Base-by-base conservation (phyloP, 129 eudicot genomes). In the Arctium lappa region DNA sequence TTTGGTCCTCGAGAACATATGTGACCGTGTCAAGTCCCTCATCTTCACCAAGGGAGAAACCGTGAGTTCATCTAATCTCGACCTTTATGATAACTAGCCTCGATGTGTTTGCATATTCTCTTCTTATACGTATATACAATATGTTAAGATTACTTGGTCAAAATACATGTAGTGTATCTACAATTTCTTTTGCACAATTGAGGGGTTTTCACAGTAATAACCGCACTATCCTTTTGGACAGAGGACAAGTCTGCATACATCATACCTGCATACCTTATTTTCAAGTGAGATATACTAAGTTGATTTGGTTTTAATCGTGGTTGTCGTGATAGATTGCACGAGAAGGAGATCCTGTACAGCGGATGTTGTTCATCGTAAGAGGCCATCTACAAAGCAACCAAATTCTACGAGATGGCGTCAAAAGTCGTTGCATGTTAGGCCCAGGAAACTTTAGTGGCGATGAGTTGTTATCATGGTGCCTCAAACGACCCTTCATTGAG, bases 391-490 rank as follows among this genome's bases (percentile, higher is more conserved):
- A 93, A 80, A 96, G 99, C 81, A 89, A 95, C 87, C 99, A 96
- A 84, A 88, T 88, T 0, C 86, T 96, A 0, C 86, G 98, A 66
- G 97, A 96, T 34, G 98, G 99, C 5, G 91, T 96, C 30, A 80
- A 90, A 79, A 93, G 98, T 74, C 87, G 95, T 80, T 96, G 99
- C 88, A 96, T 96, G 99, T 85, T 96, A 74, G 99, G 99, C 81
- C 99, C 99, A 0, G 99, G 99, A 11, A 96, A 96, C 86, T 96
- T 96, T 80, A 91, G 95, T 2, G 99, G 99, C 0, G 99, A 96
- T 29, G 99, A 96, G 87, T 97, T 96, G 29, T 85, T 96, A 62
- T 93, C 98, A 1, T 96, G 99, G 99, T 96, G 99, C 79, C 89
- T 96, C 0, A 77, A 94, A 6, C 69, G 94, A 6, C 99, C 99